phyloP scores from a whole-genome alignment of 257 asterid genomes.

The Perilla frutescens region DNA sequence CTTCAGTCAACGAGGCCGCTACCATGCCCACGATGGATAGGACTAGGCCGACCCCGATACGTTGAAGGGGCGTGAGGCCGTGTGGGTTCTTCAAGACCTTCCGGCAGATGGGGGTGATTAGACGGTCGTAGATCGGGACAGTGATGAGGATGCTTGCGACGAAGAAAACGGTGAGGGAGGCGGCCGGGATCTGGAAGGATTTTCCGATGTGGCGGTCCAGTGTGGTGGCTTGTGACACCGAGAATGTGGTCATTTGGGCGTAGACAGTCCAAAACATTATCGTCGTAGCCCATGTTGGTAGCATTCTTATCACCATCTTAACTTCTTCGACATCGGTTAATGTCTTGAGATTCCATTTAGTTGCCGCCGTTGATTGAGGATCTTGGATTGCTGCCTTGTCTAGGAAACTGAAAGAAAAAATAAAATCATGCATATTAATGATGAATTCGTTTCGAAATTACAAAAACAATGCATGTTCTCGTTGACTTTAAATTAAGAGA shows the following conservation, averaged over 20 bases:
- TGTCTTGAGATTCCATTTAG: constrained; percentile 68
- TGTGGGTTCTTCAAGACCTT: constrained; percentile 49
- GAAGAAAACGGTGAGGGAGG: constrained; percentile 72
- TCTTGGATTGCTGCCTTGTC: constrained; percentile 81
- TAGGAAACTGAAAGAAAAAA: constrained; percentile 43
- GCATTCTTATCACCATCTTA: constrained; percentile 67
- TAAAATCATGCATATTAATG: neutral
- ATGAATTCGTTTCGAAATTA: too few relatives aligned
- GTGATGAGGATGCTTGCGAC: constrained; percentile 68
- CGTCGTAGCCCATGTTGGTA: constrained; percentile 90
- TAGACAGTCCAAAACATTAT: constrained; percentile 79
- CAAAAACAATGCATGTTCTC: too few relatives aligned
- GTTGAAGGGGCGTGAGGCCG: constrained; percentile 73
- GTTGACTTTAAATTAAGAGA: too few relatives aligned
- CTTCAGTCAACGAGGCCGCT: constrained; percentile 64
- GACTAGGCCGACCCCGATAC: constrained; percentile 57
- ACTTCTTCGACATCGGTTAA: constrained; percentile 89
- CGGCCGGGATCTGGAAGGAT: constrained; percentile 68
- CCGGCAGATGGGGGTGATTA: constrained; percentile 51
- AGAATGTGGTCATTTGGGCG: constrained; percentile 88
- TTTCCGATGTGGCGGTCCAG: constrained; percentile 63
- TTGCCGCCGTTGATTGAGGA: neutral
- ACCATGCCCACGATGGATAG: constrained; percentile 62
- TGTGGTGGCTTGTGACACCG: constrained; percentile 79
- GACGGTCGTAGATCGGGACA: constrained; percentile 62